A percentile compares a stretch with the other conserved stretches of the same genome.
phyloP scores from a whole-genome alignment of 257 asterid genomes.

The Hygrophila difformis region DNA sequence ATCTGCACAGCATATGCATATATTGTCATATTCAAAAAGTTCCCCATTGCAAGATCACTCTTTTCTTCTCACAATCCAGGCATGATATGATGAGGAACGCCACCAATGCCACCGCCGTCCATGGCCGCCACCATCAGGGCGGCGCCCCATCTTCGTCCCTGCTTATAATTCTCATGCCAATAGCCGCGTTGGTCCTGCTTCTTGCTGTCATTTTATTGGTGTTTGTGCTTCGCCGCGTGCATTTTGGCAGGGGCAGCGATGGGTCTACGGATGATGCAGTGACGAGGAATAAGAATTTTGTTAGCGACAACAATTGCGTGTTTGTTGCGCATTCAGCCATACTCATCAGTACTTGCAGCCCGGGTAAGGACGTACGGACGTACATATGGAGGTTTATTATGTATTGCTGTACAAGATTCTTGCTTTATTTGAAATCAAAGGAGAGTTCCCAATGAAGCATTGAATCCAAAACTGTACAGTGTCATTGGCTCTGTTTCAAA shows the following conservation, averaged over 20 bases:
- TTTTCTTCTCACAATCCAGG: not conserved
- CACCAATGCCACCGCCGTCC: constrained; percentile 18
- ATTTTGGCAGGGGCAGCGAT: constrained; percentile 20
- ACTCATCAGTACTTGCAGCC: constrained; percentile 28
- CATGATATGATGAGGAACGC: constrained; percentile 22
- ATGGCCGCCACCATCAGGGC: constrained; percentile 22
- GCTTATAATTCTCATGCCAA: constrained; percentile 45
- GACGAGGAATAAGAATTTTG: constrained; percentile 16
- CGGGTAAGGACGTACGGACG: constrained; percentile 25
- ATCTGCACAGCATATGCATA: too few species aligned
- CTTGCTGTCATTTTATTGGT: constrained; percentile 40
- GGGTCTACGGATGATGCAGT: constrained; percentile 1
- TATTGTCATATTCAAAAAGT: too few species aligned
- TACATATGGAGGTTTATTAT: not conserved
- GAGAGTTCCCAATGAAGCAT: too few species aligned
- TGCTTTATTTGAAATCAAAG: too few species aligned
- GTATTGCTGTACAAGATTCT: too few species aligned
- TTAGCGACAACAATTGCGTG: constrained; percentile 36
- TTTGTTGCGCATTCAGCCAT: constrained; percentile 51
- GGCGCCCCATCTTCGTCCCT: constrained; percentile 41
- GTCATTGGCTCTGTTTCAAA: too few species aligned
- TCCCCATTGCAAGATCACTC: too few species aligned
- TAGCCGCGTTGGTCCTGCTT: constrained; percentile 44
- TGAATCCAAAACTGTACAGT: too few species aligned
- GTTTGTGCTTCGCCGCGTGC: constrained; percentile 45